Base-by-base conservation (phyloP, 2,329 filamentous ascomycete species). In the Penicillium sp. region DNA sequence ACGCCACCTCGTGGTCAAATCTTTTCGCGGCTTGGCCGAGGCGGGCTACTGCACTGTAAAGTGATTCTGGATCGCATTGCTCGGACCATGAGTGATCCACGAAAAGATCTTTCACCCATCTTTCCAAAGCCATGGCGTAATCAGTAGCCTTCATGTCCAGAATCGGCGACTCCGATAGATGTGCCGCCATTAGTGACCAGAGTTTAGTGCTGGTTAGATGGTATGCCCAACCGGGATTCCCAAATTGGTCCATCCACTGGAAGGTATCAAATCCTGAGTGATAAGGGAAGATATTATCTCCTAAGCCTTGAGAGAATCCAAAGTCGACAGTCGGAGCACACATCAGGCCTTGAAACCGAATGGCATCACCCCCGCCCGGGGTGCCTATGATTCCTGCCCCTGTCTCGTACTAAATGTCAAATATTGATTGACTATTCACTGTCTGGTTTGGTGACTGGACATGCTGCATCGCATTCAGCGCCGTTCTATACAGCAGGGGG, bases 211-310 rank as follows among this genome's bases (percentile, higher is more conserved):
- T 84, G 50, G 85, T 78, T 55, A 77, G 63, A 65, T 85, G 83
- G 64, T 84, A 83, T 13, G 79, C 64, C 67, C 81, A 84, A 9
- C 71, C 74, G 1, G 76, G 75, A 62, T 92, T 90, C 4, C 89
- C 89, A 62, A 84, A 90, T 1, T 75, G 86, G 6, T 85, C 79
- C 88, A 91, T 91, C 88, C 89, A 92, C 65, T 86, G 76, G 67
- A 88, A 90, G 10, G 81, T 87, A 68, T 92, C 90, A 68, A 90
- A 92, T 72, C 91, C 90, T 62, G 82, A 67, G 50, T 92, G 89
- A 65, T 91, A 92, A 72, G 89, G 87, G 65, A 88, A 87, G 43
- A 78, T 71, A 63, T 71, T 68, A 43, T 78, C 76, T 2, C 70
- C 65, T 0, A 61, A 52, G 37, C 70, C 71, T 9, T 60, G 67